Conservation (phyloP, 495 filamentous ascomycete genomes). For the Penicillium macrosclerotiorum region DNA sequence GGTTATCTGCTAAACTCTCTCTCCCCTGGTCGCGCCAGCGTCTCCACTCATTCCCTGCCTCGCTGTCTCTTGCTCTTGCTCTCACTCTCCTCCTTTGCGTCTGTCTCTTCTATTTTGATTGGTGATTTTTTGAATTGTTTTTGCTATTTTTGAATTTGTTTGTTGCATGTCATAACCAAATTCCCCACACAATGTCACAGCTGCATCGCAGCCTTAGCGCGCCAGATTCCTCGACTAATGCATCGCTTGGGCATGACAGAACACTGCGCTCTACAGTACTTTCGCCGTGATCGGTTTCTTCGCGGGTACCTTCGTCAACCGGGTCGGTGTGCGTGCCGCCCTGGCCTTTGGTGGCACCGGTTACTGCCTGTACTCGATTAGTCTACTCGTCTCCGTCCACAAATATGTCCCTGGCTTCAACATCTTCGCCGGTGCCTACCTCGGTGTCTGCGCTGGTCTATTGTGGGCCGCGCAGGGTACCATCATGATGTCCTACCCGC, state of each 20-base stretch:
- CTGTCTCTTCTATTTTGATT: too few relatives aligned
- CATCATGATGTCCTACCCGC: constrained; percentile 54
- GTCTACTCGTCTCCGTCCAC: constrained; percentile 63
- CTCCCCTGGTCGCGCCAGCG: neutral
- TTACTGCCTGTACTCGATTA: constrained; percentile 45
- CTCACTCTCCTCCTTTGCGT: neutral
- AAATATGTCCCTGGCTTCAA: constrained; percentile 69
- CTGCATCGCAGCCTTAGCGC: too few relatives aligned
- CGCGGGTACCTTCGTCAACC: constrained; percentile 50
- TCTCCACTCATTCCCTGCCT: constrained; percentile 5
- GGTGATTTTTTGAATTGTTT: neutral
- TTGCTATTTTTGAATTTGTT: neutral
- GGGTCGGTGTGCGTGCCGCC: constrained; percentile 41
- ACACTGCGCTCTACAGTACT: constrained; percentile 62
- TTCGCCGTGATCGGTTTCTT: constrained; percentile 55
- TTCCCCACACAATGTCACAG: too few relatives aligned
- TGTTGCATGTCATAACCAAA: too few relatives aligned
- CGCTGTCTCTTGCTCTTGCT: neutral
- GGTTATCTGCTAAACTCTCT: neutral
- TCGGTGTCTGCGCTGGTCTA: constrained; percentile 48
- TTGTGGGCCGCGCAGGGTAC: constrained; percentile 53
- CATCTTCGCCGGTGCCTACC: constrained; percentile 57
- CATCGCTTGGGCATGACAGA: too few relatives aligned
- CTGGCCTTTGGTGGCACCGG: constrained; percentile 46
- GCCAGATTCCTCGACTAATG: too few relatives aligned